Evolutionary conservation across 345 rosid species (phyloP), one percentile per base, ranked within the genome.

Genomic region (Lumnitzera racemosa): DNA sequence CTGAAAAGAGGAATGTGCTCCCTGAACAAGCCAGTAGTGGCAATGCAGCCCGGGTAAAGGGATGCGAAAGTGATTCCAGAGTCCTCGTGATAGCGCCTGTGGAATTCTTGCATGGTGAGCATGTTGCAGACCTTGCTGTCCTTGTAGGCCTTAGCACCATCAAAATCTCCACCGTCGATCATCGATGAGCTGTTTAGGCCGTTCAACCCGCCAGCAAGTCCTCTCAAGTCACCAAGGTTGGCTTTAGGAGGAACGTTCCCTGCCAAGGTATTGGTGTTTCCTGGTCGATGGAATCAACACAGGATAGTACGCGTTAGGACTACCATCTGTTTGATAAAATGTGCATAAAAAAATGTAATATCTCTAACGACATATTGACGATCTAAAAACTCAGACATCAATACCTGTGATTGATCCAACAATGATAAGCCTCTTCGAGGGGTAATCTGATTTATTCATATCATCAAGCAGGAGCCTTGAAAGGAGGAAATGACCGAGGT

Each of bases 231-330:
- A 12, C 97, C 97, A 0, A 94, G 86, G 74, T 84, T 88, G 60
- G 99, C 99, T 81, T 88, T 94, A 0, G 99, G 97, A 25, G 99
- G 99, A n/a, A 94, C 95, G 70, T 94, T 94, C 3, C 97, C 97
- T 5, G 96, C 99, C 87, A 94, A 74, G 2, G 99, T 94, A 68
- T 94, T 90, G 4, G 99, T 88, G 78, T 94, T 94, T 47, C 99
- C 99, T 89, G 13, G 41, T n/a, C 41, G 60, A 41, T 16, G 17
- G 60, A 57, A 15, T 57, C 48, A 57, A 57, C 60, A 36, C 49
- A 17, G 5, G 25, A 15, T 43, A 46, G 10, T 43, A 15, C 0
- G 2, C n/a, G 46, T 43, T 5, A 29, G 43, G 43, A 36, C 7
- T 36, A 20, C 7, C 43, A 36, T 36, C 43, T 9, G 7, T 36